Evolutionary conservation across 805 yeast genomes (phyloP).

Genomic region (Ogataea nakhonphanomensis): DNA sequence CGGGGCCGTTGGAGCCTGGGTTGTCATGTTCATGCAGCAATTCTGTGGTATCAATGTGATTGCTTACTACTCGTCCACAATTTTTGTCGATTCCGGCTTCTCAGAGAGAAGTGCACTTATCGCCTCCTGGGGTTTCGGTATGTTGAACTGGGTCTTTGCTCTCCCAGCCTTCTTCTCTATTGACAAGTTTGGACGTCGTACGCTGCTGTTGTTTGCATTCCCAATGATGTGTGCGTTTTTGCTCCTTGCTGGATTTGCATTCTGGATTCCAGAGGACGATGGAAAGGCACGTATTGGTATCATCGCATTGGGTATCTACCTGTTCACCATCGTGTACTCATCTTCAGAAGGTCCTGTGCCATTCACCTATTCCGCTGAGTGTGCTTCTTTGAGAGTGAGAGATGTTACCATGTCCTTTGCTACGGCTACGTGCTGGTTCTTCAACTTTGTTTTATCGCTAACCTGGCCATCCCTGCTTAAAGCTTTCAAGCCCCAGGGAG

Average conservation of each 20-base stretch:
- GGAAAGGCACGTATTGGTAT: conserved; percentile 58
- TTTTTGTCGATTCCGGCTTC: conserved; percentile 67
- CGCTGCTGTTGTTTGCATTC: conserved; percentile 54
- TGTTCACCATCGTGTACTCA: conserved; percentile 71
- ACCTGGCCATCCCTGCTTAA: conserved; percentile 74
- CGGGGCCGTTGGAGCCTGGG: conserved; percentile 48
- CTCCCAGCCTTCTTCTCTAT: conserved; percentile 29
- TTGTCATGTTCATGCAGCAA: conserved; percentile 35
- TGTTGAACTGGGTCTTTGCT: conserved; percentile 40
- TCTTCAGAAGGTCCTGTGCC: conserved; percentile 90
- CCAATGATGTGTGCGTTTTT: conserved; percentile 60
- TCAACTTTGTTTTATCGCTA: conserved; percentile 65
- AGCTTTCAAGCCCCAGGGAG: conserved; percentile 76
- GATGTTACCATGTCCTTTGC: conserved; percentile 80
- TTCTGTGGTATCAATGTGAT: conserved; percentile 46
- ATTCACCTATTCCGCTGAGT: conserved; percentile 84
- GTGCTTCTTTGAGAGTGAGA: conserved; percentile 73
- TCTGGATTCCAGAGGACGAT: conserved; percentile 52
- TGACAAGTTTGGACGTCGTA: conserved; percentile 45
- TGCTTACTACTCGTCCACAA: conserved; percentile 69
- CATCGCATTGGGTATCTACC: conserved; percentile 68
- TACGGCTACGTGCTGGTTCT: conserved; percentile 72
- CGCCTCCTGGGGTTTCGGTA: conserved; percentile 81
- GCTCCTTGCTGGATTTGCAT: conserved; percentile 64
- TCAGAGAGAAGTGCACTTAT: conserved; percentile 57